These are phyloP conservation scores for Alternaria triticina DNA, from an alignment of 2,329 filamentous ascomycete genomes.

Conservation along the genomic window DNA sequence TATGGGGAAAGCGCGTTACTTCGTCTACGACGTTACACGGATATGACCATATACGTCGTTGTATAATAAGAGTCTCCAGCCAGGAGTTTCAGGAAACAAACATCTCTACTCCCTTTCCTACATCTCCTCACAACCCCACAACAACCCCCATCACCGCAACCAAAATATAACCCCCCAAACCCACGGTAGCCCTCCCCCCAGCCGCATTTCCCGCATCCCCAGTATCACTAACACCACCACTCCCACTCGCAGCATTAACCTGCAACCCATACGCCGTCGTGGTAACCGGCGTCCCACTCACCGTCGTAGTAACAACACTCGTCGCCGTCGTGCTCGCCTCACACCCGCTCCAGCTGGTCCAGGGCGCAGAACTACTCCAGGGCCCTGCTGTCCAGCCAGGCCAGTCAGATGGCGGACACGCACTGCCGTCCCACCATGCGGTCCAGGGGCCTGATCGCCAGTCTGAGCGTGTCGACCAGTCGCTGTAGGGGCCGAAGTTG, in stretches of 20 bases:
- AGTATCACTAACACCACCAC: constrained; percentile 2
- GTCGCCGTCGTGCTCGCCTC: constrained; percentile 41
- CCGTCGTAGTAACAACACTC: constrained; percentile 36
- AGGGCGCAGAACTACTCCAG: constrained; percentile 45
- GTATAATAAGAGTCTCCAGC: background rate
- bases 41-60: accelerated
- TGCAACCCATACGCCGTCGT: constrained; percentile 40
- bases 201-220: background rate
- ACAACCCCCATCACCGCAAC: constrained; percentile 33
- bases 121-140: constrained; percentile 25
- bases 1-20: too few species aligned
- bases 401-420: constrained; percentile 44
- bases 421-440: constrained; percentile 42
- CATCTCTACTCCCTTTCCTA: background rate
- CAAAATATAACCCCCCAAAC: constrained; percentile 14
- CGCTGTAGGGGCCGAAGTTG: constrained; percentile 37
- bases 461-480: constrained; percentile 35
- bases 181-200: constrained; percentile 23
- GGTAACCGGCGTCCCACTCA: constrained; percentile 28
- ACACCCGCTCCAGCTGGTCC: constrained; percentile 46
- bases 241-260: constrained; percentile 37
- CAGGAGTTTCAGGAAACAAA: background rate
- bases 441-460: constrained; percentile 45
- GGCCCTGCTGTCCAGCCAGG: constrained; percentile 46
- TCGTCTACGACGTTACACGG: background rate